These are phyloP conservation scores for Hapsidospora chrysogenum DNA, from an alignment of 495 filamentous ascomycete species.

Conservation along the genomic window DNA sequence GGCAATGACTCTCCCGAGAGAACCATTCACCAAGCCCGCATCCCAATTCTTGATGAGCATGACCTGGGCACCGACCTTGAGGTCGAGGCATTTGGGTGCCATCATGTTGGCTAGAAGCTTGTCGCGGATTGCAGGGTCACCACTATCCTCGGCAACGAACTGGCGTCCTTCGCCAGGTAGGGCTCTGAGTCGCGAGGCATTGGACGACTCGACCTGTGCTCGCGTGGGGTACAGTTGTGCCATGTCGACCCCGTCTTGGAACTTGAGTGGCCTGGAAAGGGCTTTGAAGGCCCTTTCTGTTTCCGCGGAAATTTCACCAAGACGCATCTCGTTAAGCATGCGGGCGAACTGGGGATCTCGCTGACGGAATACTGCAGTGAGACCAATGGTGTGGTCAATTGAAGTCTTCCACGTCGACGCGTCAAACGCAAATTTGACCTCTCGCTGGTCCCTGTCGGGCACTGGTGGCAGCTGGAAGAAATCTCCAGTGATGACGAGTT, in stretches of 20 bases:
- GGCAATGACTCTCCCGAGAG: constrained; percentile 64
- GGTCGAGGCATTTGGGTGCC: constrained; percentile 57
- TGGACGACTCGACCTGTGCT: constrained; percentile 75
- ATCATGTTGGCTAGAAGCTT: constrained; percentile 80
- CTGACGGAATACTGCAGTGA: constrained; percentile 94
- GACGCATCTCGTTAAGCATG: constrained; percentile 95
- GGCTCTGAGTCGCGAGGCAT: constrained; percentile 51
- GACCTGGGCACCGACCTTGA: constrained; percentile 89
- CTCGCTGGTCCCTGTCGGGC: constrained; percentile 48
- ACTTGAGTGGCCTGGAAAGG: constrained; percentile 51
- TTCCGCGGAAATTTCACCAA: constrained; percentile 55
- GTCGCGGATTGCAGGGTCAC: constrained; percentile 53
- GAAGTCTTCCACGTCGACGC: constrained; percentile 80
- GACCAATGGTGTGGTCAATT: constrained; percentile 86
- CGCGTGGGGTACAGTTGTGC: constrained; percentile 94
- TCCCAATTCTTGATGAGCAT: constrained; percentile 99
- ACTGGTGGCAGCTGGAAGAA: constrained; percentile 97
- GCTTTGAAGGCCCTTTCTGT: constrained; percentile 57
- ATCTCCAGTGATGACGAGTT: constrained; percentile 88
- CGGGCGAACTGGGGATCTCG: constrained; percentile 80
- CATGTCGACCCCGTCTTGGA: constrained; percentile 64
- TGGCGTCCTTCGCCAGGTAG: constrained; percentile 49
- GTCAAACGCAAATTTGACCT: constrained; percentile 81
- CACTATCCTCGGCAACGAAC: constrained; percentile 62
- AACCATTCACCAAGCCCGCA: constrained; percentile 83